Evolutionary conservation across 257 asterid genomes (phyloP).

Genomic region (Galeopsis tetrahit): DNA sequence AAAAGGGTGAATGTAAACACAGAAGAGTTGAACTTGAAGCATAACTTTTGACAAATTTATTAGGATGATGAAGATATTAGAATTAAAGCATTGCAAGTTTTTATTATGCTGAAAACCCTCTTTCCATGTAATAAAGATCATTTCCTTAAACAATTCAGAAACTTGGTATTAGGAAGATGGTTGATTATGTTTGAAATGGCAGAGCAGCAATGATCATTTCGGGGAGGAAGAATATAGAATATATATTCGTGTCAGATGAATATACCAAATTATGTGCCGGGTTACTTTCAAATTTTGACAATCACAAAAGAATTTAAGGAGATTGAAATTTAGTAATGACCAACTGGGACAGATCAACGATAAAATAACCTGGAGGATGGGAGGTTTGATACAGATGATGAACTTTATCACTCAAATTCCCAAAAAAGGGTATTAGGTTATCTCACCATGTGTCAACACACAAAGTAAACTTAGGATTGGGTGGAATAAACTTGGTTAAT

Average conservation of each 20-base stretch:
- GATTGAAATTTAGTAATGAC: background rate
- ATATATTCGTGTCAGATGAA: background rate
- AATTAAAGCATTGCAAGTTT: background rate
- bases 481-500: background rate
- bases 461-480: background rate
- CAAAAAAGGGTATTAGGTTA: background rate
- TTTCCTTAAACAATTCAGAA: background rate
- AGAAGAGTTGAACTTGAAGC: slow-evolving; percentile 7
- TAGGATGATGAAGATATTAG: background rate
- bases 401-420: background rate
- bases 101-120: background rate
- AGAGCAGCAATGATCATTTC: background rate
- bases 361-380: background rate
- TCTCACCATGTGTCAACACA: background rate
- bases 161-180: background rate
- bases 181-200: background rate
- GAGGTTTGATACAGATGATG: background rate
- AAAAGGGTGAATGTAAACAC: background rate
- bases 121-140: background rate
- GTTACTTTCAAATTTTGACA: background rate
- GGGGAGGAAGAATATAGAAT: background rate
- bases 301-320: background rate
- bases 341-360: background rate
- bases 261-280: background rate
- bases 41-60: background rate